Conservation (phyloP, 257 asterid genomes). For the Solanum chiquidenum region DNA sequence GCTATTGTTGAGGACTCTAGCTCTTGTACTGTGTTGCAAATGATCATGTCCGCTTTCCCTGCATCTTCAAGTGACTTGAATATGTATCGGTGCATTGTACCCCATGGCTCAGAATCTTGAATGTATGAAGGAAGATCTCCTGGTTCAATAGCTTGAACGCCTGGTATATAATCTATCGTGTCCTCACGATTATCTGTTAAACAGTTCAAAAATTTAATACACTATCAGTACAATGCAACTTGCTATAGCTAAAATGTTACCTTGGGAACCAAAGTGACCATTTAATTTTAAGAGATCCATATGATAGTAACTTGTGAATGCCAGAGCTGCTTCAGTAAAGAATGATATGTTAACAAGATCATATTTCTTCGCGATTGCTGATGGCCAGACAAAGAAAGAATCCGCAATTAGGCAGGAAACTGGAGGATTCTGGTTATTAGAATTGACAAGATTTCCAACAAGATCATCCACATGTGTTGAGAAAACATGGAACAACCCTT, state of each 20-base stretch:
- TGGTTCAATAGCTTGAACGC: slow-evolving; percentile 2
- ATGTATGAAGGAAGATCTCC: slow-evolving; percentile 8
- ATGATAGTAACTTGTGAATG: slow-evolving; percentile 35
- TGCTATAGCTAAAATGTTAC: not conserved
- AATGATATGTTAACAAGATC: slow-evolving; percentile 35
- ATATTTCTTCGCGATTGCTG: slow-evolving; percentile 28
- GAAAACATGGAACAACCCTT: slow-evolving; percentile 6
- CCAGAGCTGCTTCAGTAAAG: slow-evolving; percentile 57
- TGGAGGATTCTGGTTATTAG: not conserved
- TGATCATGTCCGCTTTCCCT: slow-evolving; percentile 1
- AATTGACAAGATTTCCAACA: slow-evolving; percentile 2
- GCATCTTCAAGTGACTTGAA: slow-evolving; percentile 16
- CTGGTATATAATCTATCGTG: slow-evolving; percentile 12
- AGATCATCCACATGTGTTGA: slow-evolving; percentile 33
- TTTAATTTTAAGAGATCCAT: slow-evolving; percentile 28
- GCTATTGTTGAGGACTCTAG: slow-evolving; percentile 12
- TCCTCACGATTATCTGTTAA: slow-evolving; percentile 5
- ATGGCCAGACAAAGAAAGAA: slow-evolving; percentile 33
- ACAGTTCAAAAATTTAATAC: not conserved
- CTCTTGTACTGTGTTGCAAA: slow-evolving; percentile 15
- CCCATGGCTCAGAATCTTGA: not conserved
- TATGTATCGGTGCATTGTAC: not conserved
- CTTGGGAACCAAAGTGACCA: slow-evolving; percentile 32
- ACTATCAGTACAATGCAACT: not conserved
- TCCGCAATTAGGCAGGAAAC: slow-evolving; percentile 34